Conservation (phyloP, 257 asterid genomes). For the Nicotiana paniculata region DNA sequence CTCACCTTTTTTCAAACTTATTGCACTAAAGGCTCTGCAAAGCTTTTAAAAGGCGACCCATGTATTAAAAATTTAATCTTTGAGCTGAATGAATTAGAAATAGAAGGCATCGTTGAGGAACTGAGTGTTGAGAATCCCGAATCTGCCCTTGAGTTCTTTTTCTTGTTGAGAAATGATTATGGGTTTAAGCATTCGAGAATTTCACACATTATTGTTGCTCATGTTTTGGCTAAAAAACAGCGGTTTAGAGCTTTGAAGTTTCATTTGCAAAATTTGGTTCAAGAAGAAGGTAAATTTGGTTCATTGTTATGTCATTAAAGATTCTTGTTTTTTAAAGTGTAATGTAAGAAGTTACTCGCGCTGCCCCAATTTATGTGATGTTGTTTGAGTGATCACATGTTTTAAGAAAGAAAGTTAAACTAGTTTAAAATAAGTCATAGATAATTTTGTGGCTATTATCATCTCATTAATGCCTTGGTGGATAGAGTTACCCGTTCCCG, state of each 20-base stretch:
- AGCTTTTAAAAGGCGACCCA: conserved; percentile 20
- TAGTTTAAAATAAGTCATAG: neutral
- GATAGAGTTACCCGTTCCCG: no score
- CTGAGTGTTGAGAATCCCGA: conserved; percentile 26
- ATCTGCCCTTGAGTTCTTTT: conserved; percentile 58
- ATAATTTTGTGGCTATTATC: neutral
- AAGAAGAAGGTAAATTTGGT: neutral
- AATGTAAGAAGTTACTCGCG: no score
- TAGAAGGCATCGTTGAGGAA: conserved; percentile 35
- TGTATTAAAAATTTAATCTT: conserved; percentile 27
- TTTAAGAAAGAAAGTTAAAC: neutral
- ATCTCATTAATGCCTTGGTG: neutral
- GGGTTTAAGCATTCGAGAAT: conserved; percentile 40
- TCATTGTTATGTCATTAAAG: neutral
- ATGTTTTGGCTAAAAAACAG: conserved; percentile 51
- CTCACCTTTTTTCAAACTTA: conserved; percentile 31
- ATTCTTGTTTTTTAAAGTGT: neutral
- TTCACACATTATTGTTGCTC: conserved; percentile 42
- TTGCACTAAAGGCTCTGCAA: conserved; percentile 17
- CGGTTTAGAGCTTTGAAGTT: conserved; percentile 42
- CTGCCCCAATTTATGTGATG: neutral
- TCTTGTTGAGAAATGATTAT: conserved; percentile 44
- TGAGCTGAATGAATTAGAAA: conserved; percentile 32
- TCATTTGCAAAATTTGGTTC: conserved; percentile 47
- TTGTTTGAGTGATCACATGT: neutral